Conservation (phyloP, 768 basidiomycete genomes). For the Crassisporium funariophilum region DNA sequence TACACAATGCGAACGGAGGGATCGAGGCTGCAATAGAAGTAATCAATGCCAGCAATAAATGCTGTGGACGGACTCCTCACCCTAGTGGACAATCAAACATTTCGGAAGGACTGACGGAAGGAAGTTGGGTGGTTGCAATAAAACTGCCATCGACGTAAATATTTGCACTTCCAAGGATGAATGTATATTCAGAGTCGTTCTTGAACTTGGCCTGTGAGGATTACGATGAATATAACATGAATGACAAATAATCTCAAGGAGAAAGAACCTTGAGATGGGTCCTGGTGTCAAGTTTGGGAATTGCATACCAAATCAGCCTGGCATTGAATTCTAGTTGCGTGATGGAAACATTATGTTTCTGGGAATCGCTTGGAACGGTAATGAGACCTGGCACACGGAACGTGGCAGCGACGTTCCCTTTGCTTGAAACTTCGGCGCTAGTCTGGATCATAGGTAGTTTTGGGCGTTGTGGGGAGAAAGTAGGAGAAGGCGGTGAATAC, state of each 20-base stretch:
- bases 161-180: conserved; percentile 46
- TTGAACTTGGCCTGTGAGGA: conserved; percentile 40
- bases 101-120: conserved; percentile 38
- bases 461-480: neutral
- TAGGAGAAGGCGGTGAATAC: too few relatives aligned
- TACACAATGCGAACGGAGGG: conserved; percentile 23
- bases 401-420: conserved; percentile 30
- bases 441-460: neutral
- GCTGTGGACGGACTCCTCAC: conserved; percentile 29
- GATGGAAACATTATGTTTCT: conserved; percentile 33
- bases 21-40: conserved; percentile 35
- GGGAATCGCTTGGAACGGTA: conserved; percentile 31
- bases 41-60: conserved; percentile 25
- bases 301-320: conserved; percentile 32
- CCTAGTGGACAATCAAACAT: conserved; percentile 43
- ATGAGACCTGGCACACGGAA: conserved; percentile 33
- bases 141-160: conserved; percentile 56
- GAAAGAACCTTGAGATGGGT: conserved; percentile 29
- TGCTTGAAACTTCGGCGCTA: conserved; percentile 13
- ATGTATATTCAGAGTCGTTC: conserved; percentile 50
- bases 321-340: conserved; percentile 29
- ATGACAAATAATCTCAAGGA: neutral
- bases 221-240: neutral
- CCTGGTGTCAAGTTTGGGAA: conserved; percentile 33
- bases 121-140: conserved; percentile 41